Conservation (phyloP, 148 eudicot genomes). For the Simmondsia chinensis region DNA sequence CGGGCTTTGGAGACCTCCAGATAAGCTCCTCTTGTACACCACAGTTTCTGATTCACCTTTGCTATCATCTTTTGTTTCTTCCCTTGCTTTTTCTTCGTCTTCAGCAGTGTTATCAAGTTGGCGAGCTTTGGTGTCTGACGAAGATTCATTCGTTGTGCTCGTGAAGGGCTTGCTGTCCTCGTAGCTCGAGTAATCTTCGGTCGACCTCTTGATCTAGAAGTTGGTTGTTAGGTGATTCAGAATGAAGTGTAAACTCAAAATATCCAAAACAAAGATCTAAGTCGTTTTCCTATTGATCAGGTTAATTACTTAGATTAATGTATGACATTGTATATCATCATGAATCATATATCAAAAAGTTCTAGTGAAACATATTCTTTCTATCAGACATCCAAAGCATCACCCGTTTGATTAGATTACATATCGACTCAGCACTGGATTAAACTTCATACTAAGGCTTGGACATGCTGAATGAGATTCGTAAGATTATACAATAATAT, state of each 20-base stretch:
- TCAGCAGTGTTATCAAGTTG: slow-evolving; percentile 7
- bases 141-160: slow-evolving; percentile 4
- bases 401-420: neutral
- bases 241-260: too few relatives aligned
- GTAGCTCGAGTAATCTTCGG: slow-evolving; percentile 41
- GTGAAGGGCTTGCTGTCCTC: slow-evolving; percentile 19
- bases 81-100: slow-evolving; percentile 9
- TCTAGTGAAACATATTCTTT: neutral
- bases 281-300: too few relatives aligned
- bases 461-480: too few relatives aligned
- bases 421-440: neutral
- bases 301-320: too few relatives aligned
- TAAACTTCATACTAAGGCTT: neutral
- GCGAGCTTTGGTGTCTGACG: slow-evolving; percentile 17
- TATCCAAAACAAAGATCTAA: neutral
- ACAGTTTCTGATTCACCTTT: slow-evolving; percentile 15
- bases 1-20: slow-evolving; percentile 82
- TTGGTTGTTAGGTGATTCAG: too few relatives aligned
- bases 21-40: slow-evolving; percentile 57
- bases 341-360: too few relatives aligned
- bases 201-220: slow-evolving; percentile 46
- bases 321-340: too few relatives aligned
- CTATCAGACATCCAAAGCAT: neutral
- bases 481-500: too few relatives aligned
- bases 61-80: slow-evolving; percentile 12